Conservation (phyloP, 108 stramenopile species). For the Pelagomonas calceolata region DNA sequence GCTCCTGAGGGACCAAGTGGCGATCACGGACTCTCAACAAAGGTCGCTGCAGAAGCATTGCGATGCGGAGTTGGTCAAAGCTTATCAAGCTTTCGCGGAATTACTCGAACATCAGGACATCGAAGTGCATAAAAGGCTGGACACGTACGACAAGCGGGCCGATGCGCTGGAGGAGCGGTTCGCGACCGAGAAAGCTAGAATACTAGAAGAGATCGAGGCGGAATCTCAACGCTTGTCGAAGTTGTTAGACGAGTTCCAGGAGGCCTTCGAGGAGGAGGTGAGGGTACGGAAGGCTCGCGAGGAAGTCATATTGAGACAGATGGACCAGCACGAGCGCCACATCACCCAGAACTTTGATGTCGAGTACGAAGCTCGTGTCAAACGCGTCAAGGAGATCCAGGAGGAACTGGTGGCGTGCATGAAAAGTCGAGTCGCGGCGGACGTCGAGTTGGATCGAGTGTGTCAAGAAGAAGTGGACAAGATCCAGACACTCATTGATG, state of each 20-base stretch:
- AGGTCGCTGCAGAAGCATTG: background rate
- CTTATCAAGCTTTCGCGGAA: background rate
- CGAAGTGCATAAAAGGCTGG: background rate
- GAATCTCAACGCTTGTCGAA: conserved; percentile 44
- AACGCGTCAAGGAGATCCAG: background rate
- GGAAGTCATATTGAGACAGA: conserved; percentile 69
- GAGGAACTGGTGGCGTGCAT: background rate
- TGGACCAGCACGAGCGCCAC: conserved; percentile 63
- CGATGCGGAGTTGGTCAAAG: background rate
- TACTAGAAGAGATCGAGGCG: conserved; percentile 34
- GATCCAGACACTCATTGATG: background rate
- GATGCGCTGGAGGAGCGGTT: background rate
- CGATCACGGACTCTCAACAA: background rate
- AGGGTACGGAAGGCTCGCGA: conserved; percentile 63
- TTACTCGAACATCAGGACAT: background rate
- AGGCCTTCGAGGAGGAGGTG: conserved; percentile 65
- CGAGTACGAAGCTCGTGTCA: conserved; percentile 25
- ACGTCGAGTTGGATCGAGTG: background rate
- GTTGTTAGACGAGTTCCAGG: conserved; percentile 40
- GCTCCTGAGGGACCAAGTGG: background rate
- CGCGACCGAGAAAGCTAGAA: conserved; percentile 1
- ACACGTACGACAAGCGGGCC: background rate
- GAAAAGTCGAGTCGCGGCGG: background rate
- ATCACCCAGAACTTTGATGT: conserved; percentile 45
- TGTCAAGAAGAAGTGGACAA: background rate